phyloP scores from a whole-genome alignment of 148 eudicot species.

The Arbutus unedo region DNA sequence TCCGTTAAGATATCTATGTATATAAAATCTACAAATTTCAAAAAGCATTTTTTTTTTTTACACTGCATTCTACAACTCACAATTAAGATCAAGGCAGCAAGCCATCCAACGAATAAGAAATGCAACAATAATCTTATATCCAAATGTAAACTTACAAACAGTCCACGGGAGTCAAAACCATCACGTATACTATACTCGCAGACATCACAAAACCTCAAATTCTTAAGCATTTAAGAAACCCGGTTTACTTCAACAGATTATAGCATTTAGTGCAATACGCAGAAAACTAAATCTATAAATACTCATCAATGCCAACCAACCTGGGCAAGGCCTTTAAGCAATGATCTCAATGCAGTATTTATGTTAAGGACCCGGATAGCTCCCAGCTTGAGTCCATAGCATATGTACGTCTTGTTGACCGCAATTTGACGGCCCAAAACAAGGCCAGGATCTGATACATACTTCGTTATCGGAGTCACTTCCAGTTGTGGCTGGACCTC shows the following conservation, averaged over 20 bases:
- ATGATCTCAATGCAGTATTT: constrained; percentile 80
- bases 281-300: not conserved
- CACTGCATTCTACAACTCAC: not conserved
- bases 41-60: not conserved
- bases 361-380: constrained; percentile 87
- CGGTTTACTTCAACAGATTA: not conserved
- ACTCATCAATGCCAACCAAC: constrained; percentile 31
- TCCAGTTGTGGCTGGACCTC: constrained; percentile 97
- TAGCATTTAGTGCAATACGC: not conserved
- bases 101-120: not conserved
- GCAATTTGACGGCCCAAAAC: constrained; percentile 90
- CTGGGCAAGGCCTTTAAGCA: constrained; percentile 90
- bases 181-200: not conserved
- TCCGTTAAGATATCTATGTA: not conserved
- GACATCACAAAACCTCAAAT: not conserved
- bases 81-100: not conserved
- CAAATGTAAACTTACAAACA: not conserved
- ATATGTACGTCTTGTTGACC: constrained; percentile 81
- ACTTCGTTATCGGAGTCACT: constrained; percentile 95
- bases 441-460: constrained; percentile 82
- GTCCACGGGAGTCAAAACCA: not conserved
- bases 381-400: constrained; percentile 93
- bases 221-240: not conserved
- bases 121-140: not conserved
- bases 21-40: not conserved